Conservation (phyloP, 108 stramenopile genomes). For the Licmophora abbreviata region DNA sequence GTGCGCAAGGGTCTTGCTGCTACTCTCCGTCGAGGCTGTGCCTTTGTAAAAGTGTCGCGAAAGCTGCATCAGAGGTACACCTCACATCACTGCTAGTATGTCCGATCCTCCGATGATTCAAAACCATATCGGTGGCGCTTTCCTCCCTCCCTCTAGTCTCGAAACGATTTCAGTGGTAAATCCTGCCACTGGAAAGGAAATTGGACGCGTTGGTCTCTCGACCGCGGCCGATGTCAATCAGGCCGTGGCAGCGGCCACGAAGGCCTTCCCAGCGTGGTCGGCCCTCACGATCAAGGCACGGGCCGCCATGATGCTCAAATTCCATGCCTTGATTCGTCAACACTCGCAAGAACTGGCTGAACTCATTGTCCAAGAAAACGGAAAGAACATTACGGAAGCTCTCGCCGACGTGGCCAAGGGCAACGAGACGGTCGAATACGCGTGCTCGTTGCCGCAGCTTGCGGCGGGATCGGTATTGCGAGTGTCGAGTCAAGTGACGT, state of each 20-base stretch:
- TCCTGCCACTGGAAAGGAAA: slow-evolving; percentile 33
- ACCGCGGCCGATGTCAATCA: slow-evolving; percentile 50
- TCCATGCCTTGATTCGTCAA: slow-evolving; percentile 74
- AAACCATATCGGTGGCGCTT: slow-evolving; percentile 63
- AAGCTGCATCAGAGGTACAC: too few relatives aligned
- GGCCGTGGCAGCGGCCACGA: slow-evolving; percentile 69
- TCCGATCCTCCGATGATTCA: too few relatives aligned
- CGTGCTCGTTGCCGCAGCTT: slow-evolving; percentile 87
- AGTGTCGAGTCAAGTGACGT: slow-evolving; percentile 72
- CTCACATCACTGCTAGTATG: too few relatives aligned
- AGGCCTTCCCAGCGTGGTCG: slow-evolving; percentile 77
- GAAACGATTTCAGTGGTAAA: slow-evolving; percentile 48
- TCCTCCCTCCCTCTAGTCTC: slow-evolving; percentile 36
- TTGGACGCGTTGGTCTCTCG: slow-evolving; percentile 66
- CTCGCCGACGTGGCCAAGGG: slow-evolving; percentile 95
- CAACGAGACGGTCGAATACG: slow-evolving; percentile 97
- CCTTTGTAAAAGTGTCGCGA: too few relatives aligned
- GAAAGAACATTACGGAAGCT: slow-evolving; percentile 96
- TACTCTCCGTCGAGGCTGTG: too few relatives aligned
- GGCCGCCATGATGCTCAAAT: slow-evolving; percentile 88
- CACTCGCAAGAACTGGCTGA: slow-evolving; percentile 81
- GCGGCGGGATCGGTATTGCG: slow-evolving; percentile 65
- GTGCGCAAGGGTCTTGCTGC: too few relatives aligned
- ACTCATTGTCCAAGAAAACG: slow-evolving; percentile 89
- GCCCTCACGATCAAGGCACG: slow-evolving; percentile 72